Base-by-base conservation (phyloP, 2,329 filamentous ascomycete genomes). In the Arthroderma uncinatum region DNA sequence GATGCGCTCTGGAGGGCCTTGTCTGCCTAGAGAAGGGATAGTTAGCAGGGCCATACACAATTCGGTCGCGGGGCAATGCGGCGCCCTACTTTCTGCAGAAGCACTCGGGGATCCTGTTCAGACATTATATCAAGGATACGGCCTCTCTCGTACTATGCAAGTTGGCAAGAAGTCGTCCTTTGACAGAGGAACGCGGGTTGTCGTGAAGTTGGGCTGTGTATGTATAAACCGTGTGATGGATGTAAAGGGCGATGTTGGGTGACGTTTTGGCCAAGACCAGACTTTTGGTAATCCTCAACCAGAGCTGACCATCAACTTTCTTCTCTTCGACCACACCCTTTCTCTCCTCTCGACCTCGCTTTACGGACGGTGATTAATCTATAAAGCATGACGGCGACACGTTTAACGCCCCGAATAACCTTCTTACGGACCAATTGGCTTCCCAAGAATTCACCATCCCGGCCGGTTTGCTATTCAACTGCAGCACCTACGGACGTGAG, bases 1-100 rank as follows among this genome's bases (percentile, higher is more conserved):
- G 82, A 78, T 40, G 92, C 91, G 64, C 85, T 78, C 65, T 84
- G 75, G 25, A 87, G 81, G 55, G 84, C 80, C 77, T 93, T 95
- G 68, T 96, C 89, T 76, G 93, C 93, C 91, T 96, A 70, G 63
- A 36, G 60, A 54, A 58, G 54, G 58, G 55, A 57, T 58, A 61
- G 64, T 65, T 56, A 63, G 61, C 55, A 30, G 23, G 28, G 37
- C 6, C 4, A 19, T 55, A 33, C n/a, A 12, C 53, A 40, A 16
- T 23, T 47, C 57, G 50, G 54, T 63, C 58, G 54, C 59, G 62
- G 58, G 60, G 48, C 61, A 59, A 55, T 56, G 23, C 23, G 37
- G 54, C 55, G 57, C 60, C 34, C 61, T 66, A 89, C 87, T 80
- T 90, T 89, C 73, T 90, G 86, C 52, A 92, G 78, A 58, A 93